Conservation (phyloP, 352 stramenopile species). For the Phytophthora macrochlamydospora region DNA sequence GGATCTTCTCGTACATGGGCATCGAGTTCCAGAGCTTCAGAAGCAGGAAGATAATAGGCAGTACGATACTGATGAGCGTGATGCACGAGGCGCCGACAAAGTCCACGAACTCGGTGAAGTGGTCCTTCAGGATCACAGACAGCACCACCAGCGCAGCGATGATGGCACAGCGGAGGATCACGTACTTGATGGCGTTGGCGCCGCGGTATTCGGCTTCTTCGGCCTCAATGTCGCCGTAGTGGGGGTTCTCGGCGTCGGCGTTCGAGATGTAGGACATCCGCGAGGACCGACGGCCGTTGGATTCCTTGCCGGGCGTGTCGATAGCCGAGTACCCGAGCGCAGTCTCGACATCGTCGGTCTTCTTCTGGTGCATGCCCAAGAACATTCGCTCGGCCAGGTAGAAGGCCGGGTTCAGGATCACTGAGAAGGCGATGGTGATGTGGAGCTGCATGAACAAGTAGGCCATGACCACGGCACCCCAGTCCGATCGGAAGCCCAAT, state of each 20-base stretch:
- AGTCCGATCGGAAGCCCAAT: not conserved
- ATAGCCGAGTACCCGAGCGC: not conserved
- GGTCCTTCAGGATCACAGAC: not conserved
- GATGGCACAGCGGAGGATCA: not conserved
- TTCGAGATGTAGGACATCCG: not conserved
- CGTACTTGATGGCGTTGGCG: not conserved
- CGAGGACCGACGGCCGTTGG: not conserved
- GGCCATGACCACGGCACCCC: not conserved
- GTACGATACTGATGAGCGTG: not conserved
- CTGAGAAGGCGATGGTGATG: not conserved
- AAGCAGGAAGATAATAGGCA: not conserved
- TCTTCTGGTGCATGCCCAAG: not conserved
- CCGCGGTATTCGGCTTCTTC: not conserved
- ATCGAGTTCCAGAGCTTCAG: not conserved
- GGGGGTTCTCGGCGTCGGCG: not conserved
- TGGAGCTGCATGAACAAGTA: not conserved
- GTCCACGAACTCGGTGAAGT: not conserved
- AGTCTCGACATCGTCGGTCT: not conserved
- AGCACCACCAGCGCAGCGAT: not conserved
- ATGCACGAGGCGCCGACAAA: not conserved
- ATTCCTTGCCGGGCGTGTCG: not conserved
- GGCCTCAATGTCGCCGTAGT: not conserved
- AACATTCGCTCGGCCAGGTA: not conserved
- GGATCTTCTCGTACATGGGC: not conserved
- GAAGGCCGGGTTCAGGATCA: not conserved